Conservation (phyloP, 148 eudicot genomes). For the Agrostemma githago region DNA sequence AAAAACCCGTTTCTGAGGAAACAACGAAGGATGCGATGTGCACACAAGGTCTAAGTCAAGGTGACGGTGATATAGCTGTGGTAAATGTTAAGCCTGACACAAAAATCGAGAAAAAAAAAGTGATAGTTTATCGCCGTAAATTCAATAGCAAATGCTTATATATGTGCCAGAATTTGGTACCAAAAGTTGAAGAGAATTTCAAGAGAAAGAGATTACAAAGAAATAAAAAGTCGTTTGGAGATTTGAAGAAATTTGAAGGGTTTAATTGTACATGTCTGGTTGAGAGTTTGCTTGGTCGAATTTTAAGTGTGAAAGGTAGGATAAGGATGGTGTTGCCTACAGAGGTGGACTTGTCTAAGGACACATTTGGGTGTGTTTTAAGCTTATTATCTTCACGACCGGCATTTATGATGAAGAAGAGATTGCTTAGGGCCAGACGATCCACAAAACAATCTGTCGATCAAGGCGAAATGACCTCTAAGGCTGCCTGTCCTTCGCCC, state of each 20-base stretch:
- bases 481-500: background rate
- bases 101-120: background rate
- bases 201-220: conserved; percentile 16
- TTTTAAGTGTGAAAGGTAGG: conserved; percentile 3
- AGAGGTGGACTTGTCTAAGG: background rate
- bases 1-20: background rate
- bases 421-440: background rate
- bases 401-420: conserved; percentile 14
- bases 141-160: background rate
- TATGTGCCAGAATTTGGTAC: conserved; percentile 8
- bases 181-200: background rate
- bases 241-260: background rate
- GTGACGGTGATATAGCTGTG: background rate
- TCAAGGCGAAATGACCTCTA: background rate
- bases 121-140: conserved; percentile 13
- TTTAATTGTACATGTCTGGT: background rate
- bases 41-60: background rate
- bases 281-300: background rate
- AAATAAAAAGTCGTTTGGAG: background rate
- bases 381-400: conserved; percentile 1
- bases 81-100: background rate
- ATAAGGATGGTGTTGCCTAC: conserved; percentile 4
- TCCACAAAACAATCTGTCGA: background rate
- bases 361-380: conserved; percentile 9
- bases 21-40: background rate